Evolutionary conservation across 805 yeast genomes (phyloP).

Genomic region (Pichia rugopelliculosa): DNA sequence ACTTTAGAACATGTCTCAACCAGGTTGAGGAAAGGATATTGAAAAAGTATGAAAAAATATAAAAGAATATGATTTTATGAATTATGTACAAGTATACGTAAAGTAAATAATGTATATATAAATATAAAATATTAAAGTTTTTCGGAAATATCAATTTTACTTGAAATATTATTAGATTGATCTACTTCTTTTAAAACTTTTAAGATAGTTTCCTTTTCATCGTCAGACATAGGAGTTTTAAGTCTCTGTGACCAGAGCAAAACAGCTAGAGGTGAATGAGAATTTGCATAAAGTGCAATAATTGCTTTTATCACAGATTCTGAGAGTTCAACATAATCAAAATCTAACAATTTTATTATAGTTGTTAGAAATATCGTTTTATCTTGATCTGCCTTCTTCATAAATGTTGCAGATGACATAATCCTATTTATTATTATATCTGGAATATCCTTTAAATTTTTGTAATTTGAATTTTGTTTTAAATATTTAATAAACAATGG

Average conservation of each 20-base stretch:
- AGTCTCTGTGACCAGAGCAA: constrained; percentile 16
- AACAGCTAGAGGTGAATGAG: constrained; percentile 22
- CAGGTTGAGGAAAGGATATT: constrained; percentile 50
- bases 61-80: neutral
- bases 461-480: constrained; percentile 10
- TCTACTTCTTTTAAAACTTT: neutral
- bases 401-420: neutral
- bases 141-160: constrained; percentile 1
- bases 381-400: constrained; percentile 2
- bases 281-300: constrained; percentile 16
- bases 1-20: constrained; percentile 36
- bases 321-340: constrained; percentile 6
- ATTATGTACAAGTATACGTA: neutral
- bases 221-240: neutral
- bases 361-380: constrained; percentile 19
- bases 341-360: constrained; percentile 13
- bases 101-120: neutral
- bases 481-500: constrained; percentile 20
- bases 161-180: neutral
- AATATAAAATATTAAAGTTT: neutral
- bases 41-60: neutral
- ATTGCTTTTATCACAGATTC: constrained; percentile 12
- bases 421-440: constrained; percentile 6
- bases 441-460: neutral
- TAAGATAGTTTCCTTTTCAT: constrained; percentile 10